Base-by-base conservation (phyloP, 2,329 filamentous ascomycete species). In the Colletotrichum spaethianum region DNA sequence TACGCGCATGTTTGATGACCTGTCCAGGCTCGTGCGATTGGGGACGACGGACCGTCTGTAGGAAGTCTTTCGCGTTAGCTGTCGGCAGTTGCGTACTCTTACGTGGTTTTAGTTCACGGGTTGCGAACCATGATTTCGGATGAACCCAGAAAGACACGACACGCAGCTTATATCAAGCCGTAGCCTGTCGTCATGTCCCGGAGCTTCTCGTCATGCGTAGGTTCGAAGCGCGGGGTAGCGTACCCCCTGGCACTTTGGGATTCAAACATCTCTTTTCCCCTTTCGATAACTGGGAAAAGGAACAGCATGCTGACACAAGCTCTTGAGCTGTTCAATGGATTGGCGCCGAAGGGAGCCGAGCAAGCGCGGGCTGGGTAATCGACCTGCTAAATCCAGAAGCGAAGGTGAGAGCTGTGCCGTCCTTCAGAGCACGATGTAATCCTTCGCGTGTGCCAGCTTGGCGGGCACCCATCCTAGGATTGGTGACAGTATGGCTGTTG, bases 1-100 rank as follows among this genome's bases (percentile, higher is more conserved):
- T 2, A 72, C 44, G 36, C 38, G 69, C 65, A 72, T 72, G n/a
- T 18, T 68, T 23, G 8, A 8, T 53, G 14, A 42, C 28, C 18
- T 46, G 31, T 3, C 23, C 9, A 33, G 4, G 31, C 31, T 52
- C 1, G 11, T 23, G 14, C 12, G n/a, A 38, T 20, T 26, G 26
- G 33, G 11, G 2, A 36, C 9, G 31, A 26, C 31, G 12, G 31
- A 6, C 14, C n/a, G 7, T 11, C 0, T 40, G 36, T 40, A 38
- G 53, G 12, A 14, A 8, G 33, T 4, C 38, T 18, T 7, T 11
- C 11, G 8, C n/a, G n/a, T 18, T 9, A 28, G 9, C 16, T 40
- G n/a, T 33, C 36, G n/a, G 55, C 8, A 12, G 14, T 26, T 26
- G 36, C 7, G 36, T 38, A 26, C n/a, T 8, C 31, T 38, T 8